A percentile compares a stretch with the other conserved stretches of the same genome.
Conservation (phyloP, 768 basidiomycete genomes). For the Agaricus subrufescens region DNA sequence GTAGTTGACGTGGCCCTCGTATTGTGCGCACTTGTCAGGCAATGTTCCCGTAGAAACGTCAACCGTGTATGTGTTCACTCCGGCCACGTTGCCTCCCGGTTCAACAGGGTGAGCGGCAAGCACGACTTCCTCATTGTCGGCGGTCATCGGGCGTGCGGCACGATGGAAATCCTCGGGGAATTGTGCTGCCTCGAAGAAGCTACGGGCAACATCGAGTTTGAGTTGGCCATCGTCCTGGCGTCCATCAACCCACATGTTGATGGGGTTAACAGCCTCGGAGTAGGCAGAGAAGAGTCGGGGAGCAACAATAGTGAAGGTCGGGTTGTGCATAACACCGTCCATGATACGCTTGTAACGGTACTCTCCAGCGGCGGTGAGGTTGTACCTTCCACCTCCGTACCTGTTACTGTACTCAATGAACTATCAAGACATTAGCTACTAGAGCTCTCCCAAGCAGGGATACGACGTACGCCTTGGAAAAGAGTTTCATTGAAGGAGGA, state of each 20-base stretch:
- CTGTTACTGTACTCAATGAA: constrained; percentile 13
- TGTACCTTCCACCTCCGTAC: constrained; percentile 16
- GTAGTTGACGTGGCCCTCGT: constrained; percentile 14
- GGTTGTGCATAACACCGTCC: constrained; percentile 15
- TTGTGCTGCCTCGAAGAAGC: constrained; percentile 14
- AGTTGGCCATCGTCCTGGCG: constrained; percentile 11
- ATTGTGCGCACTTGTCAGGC: constrained; percentile 10
- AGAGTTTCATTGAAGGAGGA: constrained; percentile 16
- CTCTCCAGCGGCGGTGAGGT: constrained; percentile 13
- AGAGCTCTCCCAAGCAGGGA: neutral
- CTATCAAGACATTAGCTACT: neutral
- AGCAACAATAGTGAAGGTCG: constrained; percentile 12
- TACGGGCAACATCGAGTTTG: constrained; percentile 10
- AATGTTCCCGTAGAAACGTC: constrained; percentile 10
- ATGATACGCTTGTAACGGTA: constrained; percentile 13
- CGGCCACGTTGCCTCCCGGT: constrained; percentile 14
- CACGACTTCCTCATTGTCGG: neutral
- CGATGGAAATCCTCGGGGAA: constrained; percentile 14
- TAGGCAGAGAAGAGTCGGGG: constrained; percentile 15
- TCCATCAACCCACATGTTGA: constrained; percentile 15
- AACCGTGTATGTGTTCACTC: constrained; percentile 11
- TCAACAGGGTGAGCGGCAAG: constrained; percentile 9
- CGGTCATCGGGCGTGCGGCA: constrained; percentile 3
- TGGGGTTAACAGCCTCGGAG: constrained; percentile 12
- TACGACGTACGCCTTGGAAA: constrained; percentile 12